These are phyloP conservation scores for Phytopythium montanum DNA, from an alignment of 352 stramenopile species.

Conservation along the genomic window DNA sequence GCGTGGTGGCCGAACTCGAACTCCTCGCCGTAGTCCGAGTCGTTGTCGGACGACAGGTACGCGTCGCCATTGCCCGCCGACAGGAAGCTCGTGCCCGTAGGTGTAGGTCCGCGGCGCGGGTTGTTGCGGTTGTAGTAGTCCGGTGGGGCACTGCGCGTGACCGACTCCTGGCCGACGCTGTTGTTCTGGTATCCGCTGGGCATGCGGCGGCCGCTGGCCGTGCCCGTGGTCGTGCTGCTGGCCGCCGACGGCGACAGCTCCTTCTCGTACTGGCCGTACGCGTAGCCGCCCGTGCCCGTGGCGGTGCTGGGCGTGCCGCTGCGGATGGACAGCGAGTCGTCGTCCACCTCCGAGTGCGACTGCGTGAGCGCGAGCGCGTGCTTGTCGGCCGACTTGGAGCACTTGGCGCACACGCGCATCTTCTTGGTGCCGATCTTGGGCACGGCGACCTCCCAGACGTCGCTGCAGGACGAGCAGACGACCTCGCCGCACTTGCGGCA, in stretches of 20 bases:
- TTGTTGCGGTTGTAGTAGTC: slow-evolving; percentile 5
- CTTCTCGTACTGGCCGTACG: slow-evolving; percentile 21
- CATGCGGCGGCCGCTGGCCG: not conserved
- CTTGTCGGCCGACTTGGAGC: slow-evolving; percentile 28
- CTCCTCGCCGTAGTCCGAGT: slow-evolving; percentile 5
- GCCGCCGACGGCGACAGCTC: slow-evolving; percentile 14
- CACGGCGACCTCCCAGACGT: slow-evolving; percentile 49
- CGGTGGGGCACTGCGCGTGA: slow-evolving; percentile 1
- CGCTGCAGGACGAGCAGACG: slow-evolving; percentile 57
- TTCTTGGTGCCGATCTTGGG: slow-evolving; percentile 39
- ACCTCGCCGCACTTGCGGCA: slow-evolving; percentile 78
- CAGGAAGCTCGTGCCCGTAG: slow-evolving; percentile 7
- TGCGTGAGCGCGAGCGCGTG: not conserved
- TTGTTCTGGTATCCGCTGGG: not conserved
- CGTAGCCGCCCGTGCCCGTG: slow-evolving; percentile 18
- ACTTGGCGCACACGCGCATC: slow-evolving; percentile 61
- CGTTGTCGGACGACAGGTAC: not conserved
- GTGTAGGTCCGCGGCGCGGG: not conserved
- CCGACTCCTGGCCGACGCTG: not conserved
- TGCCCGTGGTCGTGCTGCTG: not conserved
- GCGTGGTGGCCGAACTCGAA: slow-evolving; percentile 4
- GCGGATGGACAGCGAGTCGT: slow-evolving; percentile 16
- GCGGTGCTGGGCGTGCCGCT: slow-evolving; percentile 16
- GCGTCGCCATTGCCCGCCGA: slow-evolving; percentile 4
- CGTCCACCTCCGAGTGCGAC: slow-evolving; percentile 8